Evolutionary conservation across 352 stramenopile genomes (phyloP).

Genomic region (Phytophthora palmivora): DNA sequence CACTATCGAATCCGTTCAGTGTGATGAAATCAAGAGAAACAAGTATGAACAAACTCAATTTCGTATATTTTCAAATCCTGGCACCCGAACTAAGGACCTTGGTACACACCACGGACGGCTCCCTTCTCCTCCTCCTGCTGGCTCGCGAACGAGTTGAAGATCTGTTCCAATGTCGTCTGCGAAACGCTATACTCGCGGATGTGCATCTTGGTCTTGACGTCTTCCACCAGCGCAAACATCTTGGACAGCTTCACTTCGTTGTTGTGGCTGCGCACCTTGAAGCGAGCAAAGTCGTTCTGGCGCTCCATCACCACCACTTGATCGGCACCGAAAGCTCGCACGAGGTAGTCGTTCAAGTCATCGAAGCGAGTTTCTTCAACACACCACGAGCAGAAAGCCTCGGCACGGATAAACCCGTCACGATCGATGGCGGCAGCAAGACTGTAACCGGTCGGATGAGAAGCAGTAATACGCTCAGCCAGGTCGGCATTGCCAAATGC

Average conservation of each 20-base stretch:
- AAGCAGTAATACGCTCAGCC: conserved; percentile 36
- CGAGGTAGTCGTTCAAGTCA: conserved; percentile 30
- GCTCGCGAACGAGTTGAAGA: too few relatives aligned
- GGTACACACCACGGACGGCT: too few relatives aligned
- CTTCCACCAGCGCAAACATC: conserved; percentile 76
- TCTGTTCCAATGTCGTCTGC: conserved; percentile 81
- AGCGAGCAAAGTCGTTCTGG: conserved; percentile 55
- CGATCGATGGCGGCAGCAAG: conserved; percentile 49
- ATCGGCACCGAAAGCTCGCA: conserved; percentile 25
- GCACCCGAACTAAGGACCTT: too few relatives aligned
- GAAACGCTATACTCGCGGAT: conserved; percentile 85
- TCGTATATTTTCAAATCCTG: too few relatives aligned
- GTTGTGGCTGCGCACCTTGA: conserved; percentile 57
- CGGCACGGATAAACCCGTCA: neutral
- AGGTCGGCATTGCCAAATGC: conserved; percentile 46
- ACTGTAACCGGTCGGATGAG: conserved; percentile 62
- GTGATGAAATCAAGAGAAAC: too few relatives aligned
- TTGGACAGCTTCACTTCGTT: conserved; percentile 48
- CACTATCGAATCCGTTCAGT: too few relatives aligned
- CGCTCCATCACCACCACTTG: conserved; percentile 46
- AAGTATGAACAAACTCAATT: too few relatives aligned
- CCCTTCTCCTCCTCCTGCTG: too few relatives aligned
- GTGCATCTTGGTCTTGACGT: conserved; percentile 42
- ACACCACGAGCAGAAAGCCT: too few relatives aligned
- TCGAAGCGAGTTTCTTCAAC: conserved; percentile 36